phyloP scores from a whole-genome alignment of 2,329 filamentous ascomycete genomes.

The Curvularia sp. region DNA sequence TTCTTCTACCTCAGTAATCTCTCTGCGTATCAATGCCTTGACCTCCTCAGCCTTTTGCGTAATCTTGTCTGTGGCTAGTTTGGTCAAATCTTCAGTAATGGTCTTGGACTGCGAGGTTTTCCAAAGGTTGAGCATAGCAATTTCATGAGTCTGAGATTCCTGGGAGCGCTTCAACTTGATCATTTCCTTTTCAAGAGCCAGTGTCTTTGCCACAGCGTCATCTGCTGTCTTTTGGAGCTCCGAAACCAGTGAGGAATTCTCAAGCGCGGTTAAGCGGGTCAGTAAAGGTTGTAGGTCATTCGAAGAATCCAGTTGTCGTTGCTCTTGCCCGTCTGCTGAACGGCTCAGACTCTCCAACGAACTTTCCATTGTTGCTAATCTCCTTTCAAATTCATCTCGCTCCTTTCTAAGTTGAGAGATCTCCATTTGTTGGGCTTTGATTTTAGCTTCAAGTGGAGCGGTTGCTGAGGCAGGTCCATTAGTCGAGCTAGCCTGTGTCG shows the following conservation, averaged over 20 bases:
- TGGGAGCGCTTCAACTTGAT: background rate
- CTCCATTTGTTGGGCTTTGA: slow-evolving; percentile 13
- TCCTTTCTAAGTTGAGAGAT: slow-evolving; percentile 17
- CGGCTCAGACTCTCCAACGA: background rate
- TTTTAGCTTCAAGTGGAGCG: background rate
- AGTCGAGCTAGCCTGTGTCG: background rate
- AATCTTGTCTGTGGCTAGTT: background rate
- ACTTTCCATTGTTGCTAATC: slow-evolving; percentile 1
- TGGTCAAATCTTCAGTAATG: background rate
- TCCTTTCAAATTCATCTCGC: slow-evolving; percentile 7
- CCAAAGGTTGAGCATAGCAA: background rate
- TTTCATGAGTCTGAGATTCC: background rate
- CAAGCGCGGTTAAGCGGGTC: no score
- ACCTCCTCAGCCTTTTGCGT: background rate
- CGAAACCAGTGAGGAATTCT: no score
- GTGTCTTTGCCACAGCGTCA: background rate
- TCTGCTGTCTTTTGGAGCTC: background rate
- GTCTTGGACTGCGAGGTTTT: slow-evolving; percentile 3
- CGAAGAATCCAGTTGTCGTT: background rate
- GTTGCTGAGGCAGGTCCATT: background rate
- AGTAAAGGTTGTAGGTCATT: no score
- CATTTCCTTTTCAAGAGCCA: background rate
- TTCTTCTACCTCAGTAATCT: background rate
- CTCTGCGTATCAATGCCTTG: background rate
- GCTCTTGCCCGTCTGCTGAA: background rate